phyloP scores from a whole-genome alignment of 1,139 yeast genomes.

The Yamadazyma aaseri region DNA sequence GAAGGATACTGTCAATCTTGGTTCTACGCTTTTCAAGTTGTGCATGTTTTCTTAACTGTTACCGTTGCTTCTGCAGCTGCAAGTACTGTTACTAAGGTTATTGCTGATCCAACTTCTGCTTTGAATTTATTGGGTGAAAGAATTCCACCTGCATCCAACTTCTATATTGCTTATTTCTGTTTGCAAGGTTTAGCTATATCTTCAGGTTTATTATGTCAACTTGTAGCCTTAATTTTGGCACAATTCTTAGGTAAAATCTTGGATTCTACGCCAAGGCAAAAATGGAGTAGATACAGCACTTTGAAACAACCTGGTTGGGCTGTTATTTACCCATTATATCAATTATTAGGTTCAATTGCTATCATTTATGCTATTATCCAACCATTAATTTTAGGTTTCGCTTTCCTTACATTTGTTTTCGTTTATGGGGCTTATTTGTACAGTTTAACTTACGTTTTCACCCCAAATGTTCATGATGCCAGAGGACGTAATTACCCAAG shows the following conservation, averaged over 20 bases:
- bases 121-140: constrained; percentile 56
- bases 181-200: constrained; percentile 44
- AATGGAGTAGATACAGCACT: constrained; percentile 43
- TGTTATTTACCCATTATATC: constrained; percentile 39
- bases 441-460: constrained; percentile 54
- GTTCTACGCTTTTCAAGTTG: constrained; percentile 85
- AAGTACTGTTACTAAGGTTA: constrained; percentile 61
- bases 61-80: constrained; percentile 80
- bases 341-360: constrained; percentile 39
- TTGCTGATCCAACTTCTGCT: constrained; percentile 53
- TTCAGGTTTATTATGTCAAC: constrained; percentile 38
- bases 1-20: constrained; percentile 83
- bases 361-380: constrained; percentile 43
- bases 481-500: constrained; percentile 68
- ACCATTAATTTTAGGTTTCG: constrained; percentile 48
- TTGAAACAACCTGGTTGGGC: constrained; percentile 46
- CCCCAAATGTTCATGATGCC: constrained; percentile 52
- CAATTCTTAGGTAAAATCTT: constrained; percentile 46
- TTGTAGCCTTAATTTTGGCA: constrained; percentile 45
- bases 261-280: constrained; percentile 48
- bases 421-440: constrained; percentile 63
- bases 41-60: constrained; percentile 78
- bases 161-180: constrained; percentile 54
- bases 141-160: constrained; percentile 72
- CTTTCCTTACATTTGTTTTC: constrained; percentile 43